Evolutionary conservation across 495 filamentous ascomycete genomes (phyloP).

Genomic region (Xylaria acuta): DNA sequence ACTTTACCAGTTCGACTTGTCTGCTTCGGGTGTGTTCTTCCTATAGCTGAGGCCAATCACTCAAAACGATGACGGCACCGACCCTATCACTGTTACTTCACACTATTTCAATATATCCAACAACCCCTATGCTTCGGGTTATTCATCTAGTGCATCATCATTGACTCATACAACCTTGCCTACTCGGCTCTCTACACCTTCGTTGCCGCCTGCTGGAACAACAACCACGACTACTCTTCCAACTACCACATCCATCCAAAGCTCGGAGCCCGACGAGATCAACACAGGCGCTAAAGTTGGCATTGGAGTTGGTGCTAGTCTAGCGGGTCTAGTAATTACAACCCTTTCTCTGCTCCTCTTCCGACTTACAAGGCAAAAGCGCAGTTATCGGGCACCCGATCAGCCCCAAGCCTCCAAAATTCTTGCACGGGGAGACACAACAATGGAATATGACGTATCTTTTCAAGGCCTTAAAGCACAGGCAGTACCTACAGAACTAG

Average conservation of each 20-base stretch:
- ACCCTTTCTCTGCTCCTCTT: not conserved
- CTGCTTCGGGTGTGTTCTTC: constrained; percentile 40
- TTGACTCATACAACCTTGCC: constrained; percentile 6
- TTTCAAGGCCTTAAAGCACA: not conserved
- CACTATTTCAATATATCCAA: constrained; percentile 43
- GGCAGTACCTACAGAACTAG: not conserved
- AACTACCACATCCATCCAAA: not conserved
- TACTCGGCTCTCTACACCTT: not conserved
- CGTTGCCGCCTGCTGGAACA: not conserved
- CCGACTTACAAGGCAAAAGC: not conserved
- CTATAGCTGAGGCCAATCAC: constrained; percentile 34
- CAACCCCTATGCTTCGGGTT: not conserved
- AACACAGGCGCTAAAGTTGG: constrained; percentile 31
- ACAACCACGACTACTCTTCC: not conserved
- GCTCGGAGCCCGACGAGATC: not conserved
- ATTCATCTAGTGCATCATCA: constrained; percentile 1
- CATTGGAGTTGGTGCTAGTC: constrained; percentile 30
- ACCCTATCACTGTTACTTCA: constrained; percentile 29
- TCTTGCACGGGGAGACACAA: not conserved
- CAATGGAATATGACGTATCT: not conserved
- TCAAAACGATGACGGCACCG: constrained; percentile 22
- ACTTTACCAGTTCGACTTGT: constrained; percentile 35
- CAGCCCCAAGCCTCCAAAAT: not conserved
- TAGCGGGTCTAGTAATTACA: constrained; percentile 19
- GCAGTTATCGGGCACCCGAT: not conserved